Base-by-base conservation (phyloP, 2,329 filamentous ascomycete genomes). In the Scedosporium dehoogii region DNA sequence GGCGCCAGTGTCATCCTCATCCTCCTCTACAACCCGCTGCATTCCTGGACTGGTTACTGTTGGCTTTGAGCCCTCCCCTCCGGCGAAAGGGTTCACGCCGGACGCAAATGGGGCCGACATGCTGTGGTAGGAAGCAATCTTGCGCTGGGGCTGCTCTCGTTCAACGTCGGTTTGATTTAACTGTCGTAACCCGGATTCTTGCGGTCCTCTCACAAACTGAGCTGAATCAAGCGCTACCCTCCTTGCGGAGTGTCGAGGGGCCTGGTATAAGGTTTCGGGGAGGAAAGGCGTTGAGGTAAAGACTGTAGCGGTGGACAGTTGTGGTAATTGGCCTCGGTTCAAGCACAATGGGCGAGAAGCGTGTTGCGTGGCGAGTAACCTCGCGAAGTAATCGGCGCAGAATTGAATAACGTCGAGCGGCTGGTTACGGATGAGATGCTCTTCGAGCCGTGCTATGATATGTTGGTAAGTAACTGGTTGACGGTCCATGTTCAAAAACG, bases 1-100 rank as follows among this genome's bases (percentile, higher is more conserved):
- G 67, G 85, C 85, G 70, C 92, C 81, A 65, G 79, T 80, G 70
- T 92, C 90, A 71, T 85, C 86, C 73, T 93, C 90, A 61, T 96
- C 91, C 70, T 96, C 91, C 75, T 96, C 91, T 63, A 93, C 86
- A 65, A 90, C 84, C 65, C 76, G 73, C 63, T 79, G 76, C 74
- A 81, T 79, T 53, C 70, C 65, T 27, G 51, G 6, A 23, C 51
- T 55, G 51, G 23, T 27, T 23, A n/a, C 21, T 55, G 48, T 25
- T 23, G 64, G 75, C 73, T 53, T 70, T 65, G 64, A 69, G 71
- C 73, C 69, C 76, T 72, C 79, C 66, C 79, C 76, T 66, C 76
- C 77, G 63, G 88, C 87, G 69, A 92, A 92, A 42, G 90, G 90
- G 75, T 92, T 94, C 74, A 79, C 80, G 68, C 85, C 84, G 60